Conservation (phyloP, 495 filamentous ascomycete species). For the Aspergillus biplanus region DNA sequence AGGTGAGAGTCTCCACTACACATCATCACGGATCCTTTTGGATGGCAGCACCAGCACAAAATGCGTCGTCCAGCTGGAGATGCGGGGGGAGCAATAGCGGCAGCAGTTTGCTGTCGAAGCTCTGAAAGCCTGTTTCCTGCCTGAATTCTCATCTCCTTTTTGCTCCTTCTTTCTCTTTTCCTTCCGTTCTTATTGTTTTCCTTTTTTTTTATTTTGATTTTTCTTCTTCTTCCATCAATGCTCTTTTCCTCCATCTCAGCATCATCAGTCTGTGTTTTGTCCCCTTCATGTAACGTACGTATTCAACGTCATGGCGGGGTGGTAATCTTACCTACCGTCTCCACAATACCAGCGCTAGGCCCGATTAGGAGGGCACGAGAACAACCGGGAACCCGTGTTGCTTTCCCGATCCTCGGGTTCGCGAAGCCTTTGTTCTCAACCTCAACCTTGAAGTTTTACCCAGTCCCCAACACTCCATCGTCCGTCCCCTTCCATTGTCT, state of each 20-base stretch:
- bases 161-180: not conserved
- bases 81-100: constrained; percentile 9
- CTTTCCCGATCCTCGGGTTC: constrained; percentile 14
- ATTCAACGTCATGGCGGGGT: constrained; percentile 12
- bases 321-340: constrained; percentile 8
- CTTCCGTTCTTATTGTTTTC: not conserved
- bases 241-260: constrained; percentile 1
- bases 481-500: no score
- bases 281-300: constrained; percentile 5
- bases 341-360: constrained; percentile 6
- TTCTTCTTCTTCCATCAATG: constrained; percentile 5
- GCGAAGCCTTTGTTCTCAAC: not conserved
- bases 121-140: not conserved
- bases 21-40: not conserved
- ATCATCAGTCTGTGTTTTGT: not conserved
- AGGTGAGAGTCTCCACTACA: constrained; percentile 8
- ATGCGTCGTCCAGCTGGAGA: constrained; percentile 9
- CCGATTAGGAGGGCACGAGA: not conserved
- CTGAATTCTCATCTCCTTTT: not conserved
- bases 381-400: constrained; percentile 14
- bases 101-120: not conserved
- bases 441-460: not conserved
- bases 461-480: not conserved
- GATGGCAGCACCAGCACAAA: not conserved
- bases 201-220: not conserved